These are phyloP conservation scores for Wallacemonas rigidus DNA, from an alignment of 208 protist genomes.

Conservation along the genomic window DNA sequence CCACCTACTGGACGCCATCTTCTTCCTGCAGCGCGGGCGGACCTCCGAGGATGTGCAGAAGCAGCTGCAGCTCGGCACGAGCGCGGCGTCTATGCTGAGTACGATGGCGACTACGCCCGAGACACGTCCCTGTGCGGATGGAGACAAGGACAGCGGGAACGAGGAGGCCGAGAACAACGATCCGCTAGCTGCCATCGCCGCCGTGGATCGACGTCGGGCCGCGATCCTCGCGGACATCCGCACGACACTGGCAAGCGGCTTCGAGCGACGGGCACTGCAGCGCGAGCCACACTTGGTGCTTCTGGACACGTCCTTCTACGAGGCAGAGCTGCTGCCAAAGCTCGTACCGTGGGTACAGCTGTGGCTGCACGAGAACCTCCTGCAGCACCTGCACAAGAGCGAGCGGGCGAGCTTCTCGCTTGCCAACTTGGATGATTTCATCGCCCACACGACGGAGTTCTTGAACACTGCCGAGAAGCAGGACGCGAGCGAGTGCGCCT, in stretches of 20 bases:
- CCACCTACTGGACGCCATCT: constrained; percentile 92
- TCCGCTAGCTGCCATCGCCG: constrained; percentile 1
- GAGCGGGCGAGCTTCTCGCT: constrained; percentile 14
- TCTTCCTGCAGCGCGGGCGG: constrained; percentile 59
- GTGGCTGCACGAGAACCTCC: constrained; percentile 74
- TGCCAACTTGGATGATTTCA: constrained; percentile 9
- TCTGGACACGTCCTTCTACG: constrained; percentile 89
- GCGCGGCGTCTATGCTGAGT: no score
- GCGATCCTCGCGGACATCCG: constrained; percentile 27
- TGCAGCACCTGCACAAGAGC: constrained; percentile 22
- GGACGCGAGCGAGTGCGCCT: constrained; percentile 19
- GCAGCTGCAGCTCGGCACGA: constrained; percentile 28
- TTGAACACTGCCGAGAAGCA: constrained; percentile 26
- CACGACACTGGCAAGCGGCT: constrained; percentile 65
- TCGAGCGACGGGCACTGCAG: constrained; percentile 73
- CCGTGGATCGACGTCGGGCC: constrained; percentile 3
- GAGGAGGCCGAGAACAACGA: constrained; percentile 11
- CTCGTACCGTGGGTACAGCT: constrained; percentile 89
- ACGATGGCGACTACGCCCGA: no score
- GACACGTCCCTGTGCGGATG: no score
- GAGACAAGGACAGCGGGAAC: constrained; percentile 6
- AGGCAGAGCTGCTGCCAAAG: constrained; percentile 73
- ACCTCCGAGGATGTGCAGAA: constrained; percentile 36
- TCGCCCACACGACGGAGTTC: constrained; percentile 37
- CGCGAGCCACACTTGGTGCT: constrained; percentile 91